A percentile compares a stretch with the other conserved stretches of the same genome.
Evolutionary conservation across 2,329 filamentous ascomycete genomes (phyloP).

Genomic region (Alternaria angustiovoidea): DNA sequence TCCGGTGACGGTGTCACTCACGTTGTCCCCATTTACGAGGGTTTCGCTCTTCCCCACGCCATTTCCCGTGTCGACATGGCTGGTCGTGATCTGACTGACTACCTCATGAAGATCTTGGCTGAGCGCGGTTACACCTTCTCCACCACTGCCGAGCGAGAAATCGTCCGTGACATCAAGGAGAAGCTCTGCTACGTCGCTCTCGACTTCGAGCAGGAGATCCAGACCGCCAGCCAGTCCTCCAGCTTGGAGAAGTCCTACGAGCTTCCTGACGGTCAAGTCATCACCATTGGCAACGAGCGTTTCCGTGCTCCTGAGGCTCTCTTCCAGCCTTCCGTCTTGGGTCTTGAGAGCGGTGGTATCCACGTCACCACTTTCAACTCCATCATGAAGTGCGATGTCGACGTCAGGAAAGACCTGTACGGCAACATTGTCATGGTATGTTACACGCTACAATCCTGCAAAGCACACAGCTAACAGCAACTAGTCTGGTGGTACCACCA

Average conservation of each 20-base stretch:
- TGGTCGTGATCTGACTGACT: conserved; percentile 99
- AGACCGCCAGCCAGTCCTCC: conserved; percentile 98
- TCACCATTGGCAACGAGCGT: conserved; percentile 99
- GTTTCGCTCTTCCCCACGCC: conserved; percentile 99
- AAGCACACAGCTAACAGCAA: conserved; percentile 45
- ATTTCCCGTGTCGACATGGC: conserved; percentile 99
- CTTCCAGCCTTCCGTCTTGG: conserved; percentile 98
- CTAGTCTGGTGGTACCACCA: conserved; percentile 99
- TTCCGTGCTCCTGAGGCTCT: conserved; percentile 99
- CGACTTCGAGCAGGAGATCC: conserved; percentile 99
- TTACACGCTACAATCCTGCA: conserved; percentile 29
- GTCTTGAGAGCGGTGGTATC: conserved; percentile 98
- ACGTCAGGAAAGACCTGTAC: conserved; percentile 99
- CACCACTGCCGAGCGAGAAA: conserved; percentile 99
- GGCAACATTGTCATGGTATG: conserved; percentile 99
- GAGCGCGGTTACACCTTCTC: conserved; percentile 99
- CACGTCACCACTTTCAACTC: conserved; percentile 99
- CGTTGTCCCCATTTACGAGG: conserved; percentile 99
- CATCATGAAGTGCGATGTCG: conserved; percentile 99
- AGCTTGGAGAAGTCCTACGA: conserved; percentile 99
- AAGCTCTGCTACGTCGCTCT: conserved; percentile 99
- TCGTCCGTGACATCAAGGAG: conserved; percentile 99
- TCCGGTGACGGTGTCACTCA: conserved; percentile 99
- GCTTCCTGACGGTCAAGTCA: conserved; percentile 99
- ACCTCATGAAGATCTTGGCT: conserved; percentile 99